Conservation (phyloP, 331 rosid species). For the Quercus lobata region DNA sequence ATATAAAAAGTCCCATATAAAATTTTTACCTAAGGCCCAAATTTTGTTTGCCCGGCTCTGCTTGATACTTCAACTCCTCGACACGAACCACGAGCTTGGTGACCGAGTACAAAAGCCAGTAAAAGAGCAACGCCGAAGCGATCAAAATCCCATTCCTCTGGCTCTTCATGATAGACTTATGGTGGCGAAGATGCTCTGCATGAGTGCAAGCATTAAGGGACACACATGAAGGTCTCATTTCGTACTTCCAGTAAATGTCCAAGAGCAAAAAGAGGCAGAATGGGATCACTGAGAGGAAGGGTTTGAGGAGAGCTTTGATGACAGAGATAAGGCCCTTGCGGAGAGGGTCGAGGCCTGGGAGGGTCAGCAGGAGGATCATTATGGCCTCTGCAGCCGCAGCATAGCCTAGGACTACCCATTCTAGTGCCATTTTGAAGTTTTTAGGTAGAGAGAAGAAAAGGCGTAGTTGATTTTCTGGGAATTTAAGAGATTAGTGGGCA, state of each 20-base stretch:
- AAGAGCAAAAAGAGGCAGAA: constrained; percentile 5
- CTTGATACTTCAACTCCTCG: neutral
- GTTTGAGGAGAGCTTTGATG: neutral
- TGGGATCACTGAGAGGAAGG: neutral
- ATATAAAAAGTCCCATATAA: too few species aligned
- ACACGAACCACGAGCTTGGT: neutral
- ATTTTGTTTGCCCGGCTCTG: too few species aligned
- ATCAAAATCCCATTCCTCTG: constrained; percentile 6
- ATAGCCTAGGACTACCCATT: constrained; percentile 6
- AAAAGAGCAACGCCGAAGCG: neutral
- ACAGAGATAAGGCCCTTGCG: neutral
- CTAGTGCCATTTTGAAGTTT: neutral
- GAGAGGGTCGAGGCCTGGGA: constrained; percentile 9
- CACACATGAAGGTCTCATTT: neutral
- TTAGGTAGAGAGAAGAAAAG: neutral
- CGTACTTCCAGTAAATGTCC: constrained; percentile 10
- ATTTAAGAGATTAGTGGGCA: neutral
- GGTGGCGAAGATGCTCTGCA: neutral
- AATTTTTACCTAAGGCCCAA: too few species aligned
- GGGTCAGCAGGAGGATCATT: neutral
- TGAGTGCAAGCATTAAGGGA: neutral
- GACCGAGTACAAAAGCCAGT: constrained; percentile 5
- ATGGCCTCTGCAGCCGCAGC: constrained; percentile 7
- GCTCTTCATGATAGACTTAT: neutral
- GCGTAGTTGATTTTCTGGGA: neutral